Conservation (phyloP, 208 protist genomes). For the Leishmania turanica region DNA sequence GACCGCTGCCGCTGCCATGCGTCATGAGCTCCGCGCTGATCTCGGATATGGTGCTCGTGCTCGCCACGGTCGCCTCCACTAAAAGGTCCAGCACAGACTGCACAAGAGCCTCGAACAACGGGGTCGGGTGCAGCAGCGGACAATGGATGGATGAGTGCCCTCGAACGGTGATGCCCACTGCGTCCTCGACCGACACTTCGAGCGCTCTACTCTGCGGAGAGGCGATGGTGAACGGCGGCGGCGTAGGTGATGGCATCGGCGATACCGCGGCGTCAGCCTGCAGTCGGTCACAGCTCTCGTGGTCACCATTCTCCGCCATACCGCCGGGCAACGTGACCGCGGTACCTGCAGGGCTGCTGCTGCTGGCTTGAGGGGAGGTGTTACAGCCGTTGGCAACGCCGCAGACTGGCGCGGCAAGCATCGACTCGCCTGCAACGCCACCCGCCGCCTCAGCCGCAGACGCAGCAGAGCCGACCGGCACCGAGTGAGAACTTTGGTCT, state of each 20-base stretch:
- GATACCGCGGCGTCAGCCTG: neutral
- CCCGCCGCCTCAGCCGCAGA: neutral
- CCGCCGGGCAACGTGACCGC: neutral
- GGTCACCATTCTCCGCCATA: neutral
- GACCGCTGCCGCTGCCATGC: neutral
- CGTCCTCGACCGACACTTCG: slow-evolving; percentile 63
- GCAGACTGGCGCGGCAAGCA: neutral
- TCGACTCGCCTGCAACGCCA: neutral
- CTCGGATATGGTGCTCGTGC: slow-evolving; percentile 36
- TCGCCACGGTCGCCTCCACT: slow-evolving; percentile 54
- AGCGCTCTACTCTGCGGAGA: neutral
- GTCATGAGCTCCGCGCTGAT: slow-evolving; percentile 30
- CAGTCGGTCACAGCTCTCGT: neutral
- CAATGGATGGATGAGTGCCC: slow-evolving; percentile 72
- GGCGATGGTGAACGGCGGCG: neutral
- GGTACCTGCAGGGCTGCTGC: neutral
- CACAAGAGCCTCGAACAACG: slow-evolving; percentile 63
- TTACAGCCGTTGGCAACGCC: neutral
- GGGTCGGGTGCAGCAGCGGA: slow-evolving; percentile 29
- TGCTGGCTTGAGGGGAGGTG: neutral
- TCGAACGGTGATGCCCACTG: slow-evolving; percentile 68
- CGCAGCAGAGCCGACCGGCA: neutral
- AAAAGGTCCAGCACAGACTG: slow-evolving; percentile 71
- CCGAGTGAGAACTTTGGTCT: neutral
- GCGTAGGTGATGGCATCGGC: neutral